Base-by-base conservation (phyloP, 495 filamentous ascomycete species). In the Wilcoxina mikolae region DNA sequence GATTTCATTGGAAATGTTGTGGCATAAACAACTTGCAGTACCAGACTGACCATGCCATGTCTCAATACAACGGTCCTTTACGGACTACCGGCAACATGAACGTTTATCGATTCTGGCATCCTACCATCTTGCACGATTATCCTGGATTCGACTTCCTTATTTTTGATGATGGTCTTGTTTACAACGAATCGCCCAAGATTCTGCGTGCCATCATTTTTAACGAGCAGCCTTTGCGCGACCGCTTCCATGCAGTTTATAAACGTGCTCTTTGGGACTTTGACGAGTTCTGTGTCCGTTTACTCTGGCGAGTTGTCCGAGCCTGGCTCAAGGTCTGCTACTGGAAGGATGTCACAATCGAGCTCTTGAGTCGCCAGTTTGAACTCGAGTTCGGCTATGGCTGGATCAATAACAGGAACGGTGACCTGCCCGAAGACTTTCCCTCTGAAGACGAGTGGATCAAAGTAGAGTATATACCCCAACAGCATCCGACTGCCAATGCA, bases 91-190 rank as follows among this genome's bases (percentile, higher is more conserved):
- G 9, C 18, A 24, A 23, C 17, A 10, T 22, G 15, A 52, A 52
- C 24, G 12, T 15, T 11, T 7, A 15, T 1, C 49, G 28, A 7
- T 52, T 38, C 33, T 52, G 49, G 49, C 49, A 52, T 3, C 1
- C 49, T 1, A 52, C 33, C n/a, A 3, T 52, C 15, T 26, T 52
- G 12, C n/a, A 38, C 27, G 49, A 52, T 27, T 52, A 52, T 39
- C 49, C 49, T 1, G 33, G 49, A 12, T 52, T 52, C 33, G 49
- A 52, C 31, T 52, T 17, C 24, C 9, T 35, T n/a, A 41, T 52
- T 12, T 52, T 52, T 31, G 49, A 1, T n/a, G 3, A 23, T 1
- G 49, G 49, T 20, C 25, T 41, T 10, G 29, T n/a, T 28, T 15
- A 20, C 2, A 52, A 52, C 33, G 9, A 41, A 17, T 23, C 22